Base-by-base conservation (phyloP, 2,329 filamentous ascomycete species). In the Cercospora janseana region DNA sequence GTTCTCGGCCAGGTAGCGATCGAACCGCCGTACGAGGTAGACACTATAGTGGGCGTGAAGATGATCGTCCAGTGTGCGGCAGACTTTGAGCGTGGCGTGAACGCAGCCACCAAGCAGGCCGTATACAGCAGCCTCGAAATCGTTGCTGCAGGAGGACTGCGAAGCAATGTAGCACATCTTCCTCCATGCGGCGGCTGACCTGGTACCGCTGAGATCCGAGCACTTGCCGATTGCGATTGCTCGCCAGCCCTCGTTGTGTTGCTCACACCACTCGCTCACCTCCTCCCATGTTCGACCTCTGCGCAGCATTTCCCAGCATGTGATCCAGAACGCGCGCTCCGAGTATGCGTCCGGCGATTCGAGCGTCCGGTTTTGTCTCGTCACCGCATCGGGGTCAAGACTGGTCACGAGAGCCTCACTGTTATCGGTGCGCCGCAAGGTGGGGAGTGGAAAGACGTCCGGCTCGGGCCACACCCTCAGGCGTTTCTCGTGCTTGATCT, bases 301-400 rank as follows among this genome's bases (percentile, higher is more conserved):
- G 41, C 92, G 83, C 45, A 98, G 76, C 75, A 95, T 87, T 68
- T 95, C 89, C 74, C 90, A 97, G 70, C 88, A 93, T n/a, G 88
- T 86, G 54, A 91, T 79, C 91, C 93, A 97, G 38, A 95, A 87
- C 2, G 90, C 87, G 46, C 86, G 82, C 72, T 98, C 93, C 56
- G 92, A 93, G 63, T 85, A 91, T 58, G 89, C 83, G 65, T 98
- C 93, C 61, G 91, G 82, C 18, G 83, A 80, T 65, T 95, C 86
- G 31, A 97, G 75, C 42, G 79, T 82, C 46, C 87, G 81, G 41
- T 78, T 79, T 69, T 97, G 91, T 54, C 93, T 81, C 28, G 83
- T 84, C n/a, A 83, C 77, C 4, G 90, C 88, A 73, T 98, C 93
- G 0, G 93, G 93, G 63, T 98, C 93, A 26, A 98, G 77, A 61